Conservation (phyloP, 2,329 filamentous ascomycete species). For the Calonectria honghensis region DNA sequence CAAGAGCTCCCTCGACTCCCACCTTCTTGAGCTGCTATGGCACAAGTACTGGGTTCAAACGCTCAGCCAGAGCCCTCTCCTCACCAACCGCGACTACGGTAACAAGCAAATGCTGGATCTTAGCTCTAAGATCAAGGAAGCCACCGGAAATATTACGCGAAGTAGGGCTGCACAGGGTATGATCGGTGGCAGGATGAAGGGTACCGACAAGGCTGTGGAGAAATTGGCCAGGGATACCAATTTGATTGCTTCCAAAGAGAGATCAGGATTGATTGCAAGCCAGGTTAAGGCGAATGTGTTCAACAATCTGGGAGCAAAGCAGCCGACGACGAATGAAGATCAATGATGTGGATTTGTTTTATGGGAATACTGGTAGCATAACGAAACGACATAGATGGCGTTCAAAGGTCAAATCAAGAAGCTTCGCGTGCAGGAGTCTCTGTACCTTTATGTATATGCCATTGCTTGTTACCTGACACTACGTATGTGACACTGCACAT, state of each 20-base stretch:
- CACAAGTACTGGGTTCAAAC: slow-evolving; percentile 99
- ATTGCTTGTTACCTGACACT: not conserved
- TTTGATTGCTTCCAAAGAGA: slow-evolving; percentile 77
- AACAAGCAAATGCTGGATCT: slow-evolving; percentile 95
- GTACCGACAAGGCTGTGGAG: slow-evolving; percentile 69
- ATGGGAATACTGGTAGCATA: slow-evolving; percentile 49
- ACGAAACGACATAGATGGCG: slow-evolving; percentile 55
- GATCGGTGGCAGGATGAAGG: slow-evolving; percentile 50
- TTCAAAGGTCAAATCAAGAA: slow-evolving; percentile 52
- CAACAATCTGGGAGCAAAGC: slow-evolving; percentile 61
- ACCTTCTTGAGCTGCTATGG: slow-evolving; percentile 92
- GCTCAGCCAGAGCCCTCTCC: slow-evolving; percentile 90
- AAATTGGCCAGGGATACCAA: slow-evolving; percentile 78
- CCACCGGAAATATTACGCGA: slow-evolving; percentile 62
- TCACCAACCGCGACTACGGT: slow-evolving; percentile 94
- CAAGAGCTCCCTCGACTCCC: slow-evolving; percentile 92
- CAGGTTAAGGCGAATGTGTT: slow-evolving; percentile 80
- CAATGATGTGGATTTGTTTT: slow-evolving; percentile 38
- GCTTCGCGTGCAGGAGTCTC: slow-evolving; percentile 19
- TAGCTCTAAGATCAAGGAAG: slow-evolving; percentile 85
- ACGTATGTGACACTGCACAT: not conserved
- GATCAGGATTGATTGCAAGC: slow-evolving; percentile 76
- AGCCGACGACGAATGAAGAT: slow-evolving; percentile 40
- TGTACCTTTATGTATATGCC: not conserved
- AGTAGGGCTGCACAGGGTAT: slow-evolving; percentile 53